Percentiles rank a stretch among this genome's conserved stretches.
phyloP scores from a whole-genome alignment of 2,329 filamentous ascomycete genomes.

The Aspergillus uvarum region DNA sequence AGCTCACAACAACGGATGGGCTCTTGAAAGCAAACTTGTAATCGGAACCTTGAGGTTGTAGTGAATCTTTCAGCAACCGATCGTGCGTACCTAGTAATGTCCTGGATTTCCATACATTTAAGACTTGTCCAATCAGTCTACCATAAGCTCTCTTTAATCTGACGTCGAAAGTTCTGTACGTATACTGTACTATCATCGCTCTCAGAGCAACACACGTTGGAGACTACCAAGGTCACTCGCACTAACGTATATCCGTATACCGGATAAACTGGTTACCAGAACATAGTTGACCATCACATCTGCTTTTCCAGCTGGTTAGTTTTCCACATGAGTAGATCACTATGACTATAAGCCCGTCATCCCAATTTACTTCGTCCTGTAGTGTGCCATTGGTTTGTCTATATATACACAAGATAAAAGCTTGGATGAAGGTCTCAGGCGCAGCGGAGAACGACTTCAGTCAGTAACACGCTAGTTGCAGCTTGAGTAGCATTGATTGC shows the following conservation, averaged over 20 bases:
- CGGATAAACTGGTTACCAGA: not conserved
- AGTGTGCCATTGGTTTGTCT: not conserved
- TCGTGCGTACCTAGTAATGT: no score
- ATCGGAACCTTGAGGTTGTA: no score
- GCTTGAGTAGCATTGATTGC: not conserved
- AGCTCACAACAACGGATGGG: no score
- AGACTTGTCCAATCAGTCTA: no score
- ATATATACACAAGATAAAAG: not conserved
- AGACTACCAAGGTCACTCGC: no score
- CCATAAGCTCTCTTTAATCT: no score
- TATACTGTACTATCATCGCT: no score
- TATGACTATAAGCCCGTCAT: not conserved
- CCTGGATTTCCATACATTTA: no score
- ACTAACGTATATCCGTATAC: not conserved
- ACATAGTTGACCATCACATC: not conserved
- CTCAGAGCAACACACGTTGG: no score
- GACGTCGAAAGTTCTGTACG: no score
- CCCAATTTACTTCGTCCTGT: not conserved
- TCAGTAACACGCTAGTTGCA: not conserved
- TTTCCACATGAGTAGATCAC: not conserved
- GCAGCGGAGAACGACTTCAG: not conserved
- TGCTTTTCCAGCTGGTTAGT: not conserved
- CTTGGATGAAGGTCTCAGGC: not conserved
- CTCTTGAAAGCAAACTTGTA: no score
- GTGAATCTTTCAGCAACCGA: no score